phyloP scores from a whole-genome alignment of 192 early-diverging fungal genomes.

The Coemansia sp. region DNA sequence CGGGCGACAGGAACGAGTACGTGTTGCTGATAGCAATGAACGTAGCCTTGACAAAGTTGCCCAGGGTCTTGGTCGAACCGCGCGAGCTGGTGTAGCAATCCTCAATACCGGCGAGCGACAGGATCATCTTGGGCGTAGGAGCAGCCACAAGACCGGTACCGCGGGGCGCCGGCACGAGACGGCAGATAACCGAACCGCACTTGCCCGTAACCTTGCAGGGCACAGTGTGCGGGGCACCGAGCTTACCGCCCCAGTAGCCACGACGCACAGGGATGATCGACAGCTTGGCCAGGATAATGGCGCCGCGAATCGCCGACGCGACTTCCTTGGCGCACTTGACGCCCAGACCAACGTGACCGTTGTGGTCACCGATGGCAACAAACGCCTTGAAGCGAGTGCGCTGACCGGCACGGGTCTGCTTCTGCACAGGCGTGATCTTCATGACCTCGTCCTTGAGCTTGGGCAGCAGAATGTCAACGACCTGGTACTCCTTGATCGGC shows the following conservation, averaged over 20 bases:
- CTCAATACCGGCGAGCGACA: conserved; percentile 93
- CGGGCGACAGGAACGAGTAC: conserved; percentile 96
- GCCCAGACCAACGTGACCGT: conserved; percentile 98
- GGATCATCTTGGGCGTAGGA: conserved; percentile 95
- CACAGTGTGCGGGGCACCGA: conserved; percentile 98
- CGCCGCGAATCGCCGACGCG: conserved; percentile 97
- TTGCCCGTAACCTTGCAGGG: conserved; percentile 96
- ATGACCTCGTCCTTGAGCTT: conserved; percentile 99
- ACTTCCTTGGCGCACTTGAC: conserved; percentile 99
- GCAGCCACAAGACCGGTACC: conserved; percentile 99
- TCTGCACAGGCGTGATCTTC: conserved; percentile 99
- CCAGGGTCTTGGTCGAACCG: conserved; percentile 96
- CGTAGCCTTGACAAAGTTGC: conserved; percentile 99
- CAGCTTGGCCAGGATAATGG: conserved; percentile 98
- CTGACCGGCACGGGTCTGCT: conserved; percentile 99
- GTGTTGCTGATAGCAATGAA: conserved; percentile 96
- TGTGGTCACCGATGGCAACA: conserved; percentile 94
- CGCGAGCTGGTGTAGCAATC: conserved; percentile 97
- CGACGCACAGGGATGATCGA: conserved; percentile 97
- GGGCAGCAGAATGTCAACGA: conserved; percentile 94
- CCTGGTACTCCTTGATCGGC: conserved; percentile 99
- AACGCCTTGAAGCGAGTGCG: conserved; percentile 99
- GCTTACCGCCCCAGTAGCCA: conserved; percentile 96
- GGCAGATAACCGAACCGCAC: conserved; percentile 90
- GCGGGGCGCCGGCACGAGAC: conserved; percentile 97